Percentiles rank a stretch among this genome's conserved stretches.
phyloP scores from a whole-genome alignment of 2,329 filamentous ascomycete species.

The Hypoxylon rubiginosum region DNA sequence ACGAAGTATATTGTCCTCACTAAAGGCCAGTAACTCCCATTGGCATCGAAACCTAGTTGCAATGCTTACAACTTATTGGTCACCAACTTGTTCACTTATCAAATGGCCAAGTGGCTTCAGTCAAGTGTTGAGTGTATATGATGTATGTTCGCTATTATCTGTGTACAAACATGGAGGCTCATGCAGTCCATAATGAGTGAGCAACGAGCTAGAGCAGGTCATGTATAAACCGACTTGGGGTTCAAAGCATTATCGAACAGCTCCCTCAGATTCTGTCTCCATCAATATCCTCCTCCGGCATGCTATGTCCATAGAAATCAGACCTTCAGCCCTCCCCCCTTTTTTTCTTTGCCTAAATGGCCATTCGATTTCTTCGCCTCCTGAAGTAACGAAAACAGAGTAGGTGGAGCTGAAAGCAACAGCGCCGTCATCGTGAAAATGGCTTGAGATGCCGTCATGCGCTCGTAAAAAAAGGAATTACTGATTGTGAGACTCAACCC shows the following conservation, averaged over 20 bases:
- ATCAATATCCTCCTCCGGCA: slow-evolving; percentile 39
- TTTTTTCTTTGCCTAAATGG: slow-evolving; percentile 32
- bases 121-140: not conserved
- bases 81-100: not conserved
- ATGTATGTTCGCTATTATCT: slow-evolving; percentile 57
- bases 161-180: slow-evolving; percentile 49
- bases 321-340: slow-evolving; percentile 21
- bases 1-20: not conserved
- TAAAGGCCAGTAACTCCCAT: not conserved
- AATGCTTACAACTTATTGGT: not conserved
- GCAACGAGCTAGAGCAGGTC: slow-evolving; percentile 34
- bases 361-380: slow-evolving; percentile 36
- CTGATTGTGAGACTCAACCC: slow-evolving; percentile 38
- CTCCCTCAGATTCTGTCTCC: slow-evolving; percentile 38
- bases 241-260: slow-evolving; percentile 38
- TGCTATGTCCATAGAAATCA: slow-evolving; percentile 49
- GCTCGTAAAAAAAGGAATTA: slow-evolving; percentile 44
- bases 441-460: slow-evolving; percentile 44
- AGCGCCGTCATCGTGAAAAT: slow-evolving; percentile 43
- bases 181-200: slow-evolving; percentile 22
- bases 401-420: slow-evolving; percentile 32
- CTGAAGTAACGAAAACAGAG: slow-evolving; percentile 37
- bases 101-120: not conserved
- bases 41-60: not conserved
- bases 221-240: slow-evolving; percentile 34